Conservation (phyloP, 805 yeast species). For the Sporopachydermia quercuum region DNA sequence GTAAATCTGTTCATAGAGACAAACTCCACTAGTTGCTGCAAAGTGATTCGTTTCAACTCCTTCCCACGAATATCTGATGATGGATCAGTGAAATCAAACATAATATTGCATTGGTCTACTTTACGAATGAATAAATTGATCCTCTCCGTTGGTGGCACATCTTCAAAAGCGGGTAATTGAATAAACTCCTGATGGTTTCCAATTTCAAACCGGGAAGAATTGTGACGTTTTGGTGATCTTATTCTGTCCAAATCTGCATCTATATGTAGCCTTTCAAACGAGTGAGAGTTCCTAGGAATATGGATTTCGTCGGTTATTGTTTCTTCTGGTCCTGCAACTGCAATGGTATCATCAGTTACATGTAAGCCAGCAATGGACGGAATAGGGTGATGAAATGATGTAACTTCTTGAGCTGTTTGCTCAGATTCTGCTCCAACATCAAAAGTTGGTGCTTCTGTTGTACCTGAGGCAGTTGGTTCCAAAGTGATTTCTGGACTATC, state of each 20-base stretch:
- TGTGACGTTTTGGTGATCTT: constrained; percentile 78
- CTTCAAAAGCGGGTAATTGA: constrained; percentile 76
- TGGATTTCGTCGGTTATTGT: constrained; percentile 5
- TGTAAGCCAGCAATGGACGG: constrained; percentile 7
- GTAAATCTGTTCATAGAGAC: constrained; percentile 70
- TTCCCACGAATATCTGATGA: constrained; percentile 85
- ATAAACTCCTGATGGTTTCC: constrained; percentile 47
- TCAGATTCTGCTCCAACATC: too few species aligned
- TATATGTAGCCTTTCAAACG: constrained; percentile 41
- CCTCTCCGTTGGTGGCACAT: constrained; percentile 71
- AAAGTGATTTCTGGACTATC: too few species aligned
- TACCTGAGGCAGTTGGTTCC: too few species aligned
- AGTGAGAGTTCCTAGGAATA: constrained; percentile 31
- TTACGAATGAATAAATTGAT: constrained; percentile 71
- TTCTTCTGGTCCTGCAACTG: not conserved
- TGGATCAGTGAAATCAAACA: constrained; percentile 91
- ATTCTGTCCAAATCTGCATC: constrained; percentile 66
- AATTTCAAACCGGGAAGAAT: constrained; percentile 83
- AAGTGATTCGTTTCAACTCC: constrained; percentile 74
- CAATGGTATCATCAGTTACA: constrained; percentile 6
- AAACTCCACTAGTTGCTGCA: constrained; percentile 81
- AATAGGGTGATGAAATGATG: constrained; percentile 2
- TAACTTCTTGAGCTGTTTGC: too few species aligned
- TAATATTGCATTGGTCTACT: constrained; percentile 85
- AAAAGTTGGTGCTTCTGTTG: too few species aligned